Evolutionary conservation across 164 flowering plant genomes (phyloP), one percentile per base, ranked within the genome.

Genomic region (Euptelea pleiosperma): DNA sequence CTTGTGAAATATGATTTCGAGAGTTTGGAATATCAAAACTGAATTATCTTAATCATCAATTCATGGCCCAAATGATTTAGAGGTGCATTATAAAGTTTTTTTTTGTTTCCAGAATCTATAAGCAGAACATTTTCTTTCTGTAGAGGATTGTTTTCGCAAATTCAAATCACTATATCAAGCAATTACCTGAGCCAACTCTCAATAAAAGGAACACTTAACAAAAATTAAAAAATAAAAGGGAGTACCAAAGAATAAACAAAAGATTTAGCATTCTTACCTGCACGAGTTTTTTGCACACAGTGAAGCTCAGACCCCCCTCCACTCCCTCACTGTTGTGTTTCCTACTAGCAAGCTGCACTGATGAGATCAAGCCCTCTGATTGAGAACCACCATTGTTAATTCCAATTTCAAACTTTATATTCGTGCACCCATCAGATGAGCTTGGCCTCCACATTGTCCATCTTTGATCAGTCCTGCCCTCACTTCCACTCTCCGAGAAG

Each of bases 271-370:
- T 25, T 19, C 42, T 62, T 62, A 90, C 99, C 89, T 82, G 89
- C 39, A 84, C 96, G 16, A 93, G 83, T 65, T 76, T 85, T 68
- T 74, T 80, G 82, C 99, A 93, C 28, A 89, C 64, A 47, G 55
- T 73, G 77, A 90, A 88, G 77, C 96, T 85, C 74, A 88, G 63
- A 58, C 77, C 75, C 51, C 77, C 85, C 52, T 78, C 91, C 2
- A 65, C 35, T 35, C 71, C 71, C 6, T 70, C 74, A 47, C 73
- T 72, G 62, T 44, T 26, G 55, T 51, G 63, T 56, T 69, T 79
- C 64, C 69, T 55, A 59, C 54, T 67, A 46, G 56, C 55, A 35
- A 49, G 48, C 57, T 68, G 78, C 6, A 34, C 34, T 0, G 65
- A 35, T 12, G 74, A 64, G 26, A 35, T 22, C 8, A 76, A 59